A percentile compares a stretch with the other conserved stretches of the same genome.
These are phyloP conservation scores for Saccharomycopsis fermentans DNA, from an alignment of 805 yeast genomes.

Conservation along the genomic window DNA sequence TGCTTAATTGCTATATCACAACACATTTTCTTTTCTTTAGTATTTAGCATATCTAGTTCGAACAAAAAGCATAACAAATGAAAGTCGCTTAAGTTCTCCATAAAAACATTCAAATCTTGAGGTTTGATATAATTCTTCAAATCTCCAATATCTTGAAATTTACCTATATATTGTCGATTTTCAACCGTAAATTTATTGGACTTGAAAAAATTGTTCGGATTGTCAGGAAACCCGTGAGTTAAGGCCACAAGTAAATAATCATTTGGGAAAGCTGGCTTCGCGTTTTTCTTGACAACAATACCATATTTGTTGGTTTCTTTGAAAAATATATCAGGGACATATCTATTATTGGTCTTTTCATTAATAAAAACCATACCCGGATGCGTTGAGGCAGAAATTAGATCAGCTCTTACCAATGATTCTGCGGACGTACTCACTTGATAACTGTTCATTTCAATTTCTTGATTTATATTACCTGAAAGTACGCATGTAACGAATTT, in stretches of 20 bases:
- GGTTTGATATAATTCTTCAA: constrained; percentile 26
- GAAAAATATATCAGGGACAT: constrained; percentile 92
- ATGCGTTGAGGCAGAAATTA: constrained; percentile 79
- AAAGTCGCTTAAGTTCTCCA: constrained; percentile 49
- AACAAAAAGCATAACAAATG: constrained; percentile 58
- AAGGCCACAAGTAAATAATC: constrained; percentile 79
- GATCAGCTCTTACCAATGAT: constrained; percentile 76
- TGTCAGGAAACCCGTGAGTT: constrained; percentile 86
- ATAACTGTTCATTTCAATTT: constrained; percentile 82
- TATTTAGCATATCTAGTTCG: constrained; percentile 46
- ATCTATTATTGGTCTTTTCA: constrained; percentile 59
- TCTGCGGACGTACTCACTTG: constrained; percentile 87
- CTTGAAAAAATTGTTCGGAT: constrained; percentile 40
- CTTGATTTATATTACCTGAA: constrained; percentile 80
- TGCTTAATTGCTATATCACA: constrained; percentile 36
- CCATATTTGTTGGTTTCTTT: constrained; percentile 81
- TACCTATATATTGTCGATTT: constrained; percentile 68
- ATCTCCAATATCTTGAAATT: constrained; percentile 53
- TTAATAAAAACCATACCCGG: constrained; percentile 81
- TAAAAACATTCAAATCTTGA: constrained; percentile 25
- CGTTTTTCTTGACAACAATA: constrained; percentile 74
- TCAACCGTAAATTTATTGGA: constrained; percentile 57
- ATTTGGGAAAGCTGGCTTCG: constrained; percentile 89
- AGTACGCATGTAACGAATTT: constrained; percentile 90
- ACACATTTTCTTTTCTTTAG: constrained; percentile 43